A percentile compares a stretch with the other conserved stretches of the same genome.
These are phyloP conservation scores for Metschnikowia picachoensis DNA, from an alignment of 805 yeast genomes.

Conservation along the genomic window DNA sequence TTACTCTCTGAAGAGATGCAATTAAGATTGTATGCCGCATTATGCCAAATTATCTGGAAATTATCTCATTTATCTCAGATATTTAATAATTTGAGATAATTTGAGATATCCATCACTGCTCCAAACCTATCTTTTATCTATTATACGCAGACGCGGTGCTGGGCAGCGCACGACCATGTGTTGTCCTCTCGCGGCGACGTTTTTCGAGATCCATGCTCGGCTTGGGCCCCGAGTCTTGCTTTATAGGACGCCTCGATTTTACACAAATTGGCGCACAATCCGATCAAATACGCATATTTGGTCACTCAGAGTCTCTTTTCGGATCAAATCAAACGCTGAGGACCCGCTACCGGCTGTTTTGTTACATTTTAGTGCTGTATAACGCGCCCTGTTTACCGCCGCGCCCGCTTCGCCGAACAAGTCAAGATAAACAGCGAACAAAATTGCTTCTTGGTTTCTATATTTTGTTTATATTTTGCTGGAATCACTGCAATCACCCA, in stretches of 20 bases:
- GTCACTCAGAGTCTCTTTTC: background rate
- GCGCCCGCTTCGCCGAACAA: no score
- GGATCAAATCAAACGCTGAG: background rate
- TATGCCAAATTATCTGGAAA: no score
- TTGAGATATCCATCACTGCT: no score
- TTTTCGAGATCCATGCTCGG: conserved; percentile 8
- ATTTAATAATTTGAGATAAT: no score
- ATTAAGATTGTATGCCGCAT: no score
- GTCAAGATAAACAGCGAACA: no score
- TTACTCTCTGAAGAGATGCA: no score
- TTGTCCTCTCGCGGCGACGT: conserved; percentile 19
- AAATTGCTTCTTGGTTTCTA: background rate
- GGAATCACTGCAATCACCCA: no score
- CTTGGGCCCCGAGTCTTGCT: background rate
- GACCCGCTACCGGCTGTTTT: background rate
- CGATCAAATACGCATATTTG: background rate
- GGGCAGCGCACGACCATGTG: conserved; percentile 20
- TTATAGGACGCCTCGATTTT: no score
- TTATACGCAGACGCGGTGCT: background rate
- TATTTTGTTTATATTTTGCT: no score
- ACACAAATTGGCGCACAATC: background rate
- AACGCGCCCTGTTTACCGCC: background rate
- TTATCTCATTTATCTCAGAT: no score
- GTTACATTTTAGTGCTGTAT: background rate
- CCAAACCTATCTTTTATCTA: no score